Percentiles rank a stretch among this genome's conserved stretches.
Evolutionary conservation across 1,139 yeast species (phyloP).

Genomic region (Lizanozyma gosingica): DNA sequence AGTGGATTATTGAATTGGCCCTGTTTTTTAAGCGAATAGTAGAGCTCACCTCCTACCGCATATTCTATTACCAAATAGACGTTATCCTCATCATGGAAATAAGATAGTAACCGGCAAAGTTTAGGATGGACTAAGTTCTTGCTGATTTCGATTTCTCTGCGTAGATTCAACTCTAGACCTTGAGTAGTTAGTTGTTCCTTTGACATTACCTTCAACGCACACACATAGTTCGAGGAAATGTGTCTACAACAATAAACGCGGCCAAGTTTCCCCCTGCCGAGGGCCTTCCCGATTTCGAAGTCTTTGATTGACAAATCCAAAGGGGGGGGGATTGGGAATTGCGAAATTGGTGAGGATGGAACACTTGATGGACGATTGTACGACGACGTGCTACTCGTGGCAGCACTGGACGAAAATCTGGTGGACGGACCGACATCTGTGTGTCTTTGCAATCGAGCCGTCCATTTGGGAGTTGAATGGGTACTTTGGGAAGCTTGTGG

Average conservation of each 20-base stretch:
- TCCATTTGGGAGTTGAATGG: neutral
- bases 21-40: slow-evolving; percentile 55
- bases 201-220: slow-evolving; percentile 88
- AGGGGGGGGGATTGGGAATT: neutral
- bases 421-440: neutral
- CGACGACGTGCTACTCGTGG: neutral
- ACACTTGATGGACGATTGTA: neutral
- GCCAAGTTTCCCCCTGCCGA: slow-evolving; percentile 93
- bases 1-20: slow-evolving; percentile 61
- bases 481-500: neutral
- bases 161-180: slow-evolving; percentile 78
- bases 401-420: neutral
- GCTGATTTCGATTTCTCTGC: slow-evolving; percentile 90
- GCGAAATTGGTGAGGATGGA: neutral
- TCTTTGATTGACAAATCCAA: slow-evolving; percentile 21
- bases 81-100: slow-evolving; percentile 70
- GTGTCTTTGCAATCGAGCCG: neutral
- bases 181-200: slow-evolving; percentile 67
- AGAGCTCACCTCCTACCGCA: slow-evolving; percentile 80
- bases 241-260: slow-evolving; percentile 86
- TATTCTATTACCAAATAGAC: slow-evolving; percentile 83
- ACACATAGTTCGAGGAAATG: slow-evolving; percentile 62
- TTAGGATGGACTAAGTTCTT: slow-evolving; percentile 68
- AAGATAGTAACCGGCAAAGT: slow-evolving; percentile 73
- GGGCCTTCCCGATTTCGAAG: slow-evolving; percentile 79